These are phyloP conservation scores for Candida verbasci DNA, from an alignment of 805 yeast species.

Conservation along the genomic window DNA sequence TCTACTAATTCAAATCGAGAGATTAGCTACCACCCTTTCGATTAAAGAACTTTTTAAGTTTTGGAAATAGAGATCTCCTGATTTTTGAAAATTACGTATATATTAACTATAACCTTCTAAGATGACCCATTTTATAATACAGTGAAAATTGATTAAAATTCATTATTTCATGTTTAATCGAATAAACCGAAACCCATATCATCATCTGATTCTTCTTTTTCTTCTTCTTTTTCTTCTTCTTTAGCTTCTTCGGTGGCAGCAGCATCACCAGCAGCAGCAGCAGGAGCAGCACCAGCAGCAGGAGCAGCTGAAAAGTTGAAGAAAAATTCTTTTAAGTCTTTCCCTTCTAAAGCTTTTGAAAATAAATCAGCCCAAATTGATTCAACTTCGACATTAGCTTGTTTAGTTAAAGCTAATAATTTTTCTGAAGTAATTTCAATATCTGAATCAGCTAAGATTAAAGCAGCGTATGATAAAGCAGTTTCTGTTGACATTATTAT, in stretches of 20 bases:
- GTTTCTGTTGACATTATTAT: conserved; percentile 44
- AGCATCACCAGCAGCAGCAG: conserved; percentile 31
- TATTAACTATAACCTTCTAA: background rate
- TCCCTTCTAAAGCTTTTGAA: conserved; percentile 45
- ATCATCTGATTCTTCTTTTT: conserved; percentile 32
- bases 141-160: conserved; percentile 1
- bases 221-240: conserved; percentile 32
- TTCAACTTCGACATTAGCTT: conserved; percentile 44
- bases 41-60: too few relatives aligned
- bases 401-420: conserved; percentile 35
- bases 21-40: too few relatives aligned
- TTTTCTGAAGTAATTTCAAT: conserved; percentile 44
- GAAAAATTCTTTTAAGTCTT: conserved; percentile 46
- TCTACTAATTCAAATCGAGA: too few relatives aligned
- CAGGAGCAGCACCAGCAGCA: conserved; percentile 37
- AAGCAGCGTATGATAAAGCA: conserved; percentile 48
- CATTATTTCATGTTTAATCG: conserved; percentile 25
- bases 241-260: conserved; percentile 33
- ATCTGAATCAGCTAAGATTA: conserved; percentile 46
- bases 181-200: conserved; percentile 45
- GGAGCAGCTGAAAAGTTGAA: conserved; percentile 45
- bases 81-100: background rate
- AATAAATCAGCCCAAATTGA: conserved; percentile 44
- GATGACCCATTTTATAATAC: conserved; percentile 6
- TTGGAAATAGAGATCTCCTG: too few relatives aligned